Percentiles rank a stretch among this genome's conserved stretches.
phyloP scores from a whole-genome alignment of 306 rosid genomes.

The Prinsepia uniflora region DNA sequence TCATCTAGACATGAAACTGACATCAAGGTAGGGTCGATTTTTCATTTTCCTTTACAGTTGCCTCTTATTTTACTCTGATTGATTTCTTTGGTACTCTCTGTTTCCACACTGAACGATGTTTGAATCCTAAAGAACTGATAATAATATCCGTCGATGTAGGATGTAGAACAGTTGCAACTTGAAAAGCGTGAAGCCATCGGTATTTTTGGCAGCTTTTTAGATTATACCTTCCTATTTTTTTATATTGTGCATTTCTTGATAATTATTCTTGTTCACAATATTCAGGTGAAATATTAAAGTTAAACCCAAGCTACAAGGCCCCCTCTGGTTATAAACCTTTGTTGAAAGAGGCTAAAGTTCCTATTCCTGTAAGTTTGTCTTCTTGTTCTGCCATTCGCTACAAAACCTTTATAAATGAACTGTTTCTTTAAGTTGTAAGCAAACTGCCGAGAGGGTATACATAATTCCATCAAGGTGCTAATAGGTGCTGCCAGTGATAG shows the following conservation, averaged over 20 bases:
- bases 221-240: slow-evolving; percentile 13
- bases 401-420: not conserved
- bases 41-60: slow-evolving; percentile 11
- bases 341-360: slow-evolving; percentile 67
- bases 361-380: slow-evolving; percentile 72
- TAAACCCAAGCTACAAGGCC: slow-evolving; percentile 85
- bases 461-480: not conserved
- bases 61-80: slow-evolving; percentile 3
- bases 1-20: slow-evolving; percentile 31
- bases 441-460: not conserved
- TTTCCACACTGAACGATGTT: slow-evolving; percentile 20
- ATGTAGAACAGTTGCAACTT: slow-evolving; percentile 59
- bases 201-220: slow-evolving; percentile 31
- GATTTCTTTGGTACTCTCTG: not conserved
- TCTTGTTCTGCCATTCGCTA: slow-evolving; percentile 22
- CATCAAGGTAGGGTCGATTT: slow-evolving; percentile 44
- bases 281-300: slow-evolving; percentile 75
- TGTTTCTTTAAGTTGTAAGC: not conserved
- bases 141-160: slow-evolving; percentile 32
- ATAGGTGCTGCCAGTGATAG: not conserved
- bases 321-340: slow-evolving; percentile 79
- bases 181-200: slow-evolving; percentile 86
- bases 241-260: slow-evolving; percentile 10
- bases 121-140: slow-evolving; percentile 27
- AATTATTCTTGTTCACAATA: slow-evolving; percentile 27